phyloP scores from a whole-genome alignment of 371 early-diverging fungal species.

The Mortierella polycephala region DNA sequence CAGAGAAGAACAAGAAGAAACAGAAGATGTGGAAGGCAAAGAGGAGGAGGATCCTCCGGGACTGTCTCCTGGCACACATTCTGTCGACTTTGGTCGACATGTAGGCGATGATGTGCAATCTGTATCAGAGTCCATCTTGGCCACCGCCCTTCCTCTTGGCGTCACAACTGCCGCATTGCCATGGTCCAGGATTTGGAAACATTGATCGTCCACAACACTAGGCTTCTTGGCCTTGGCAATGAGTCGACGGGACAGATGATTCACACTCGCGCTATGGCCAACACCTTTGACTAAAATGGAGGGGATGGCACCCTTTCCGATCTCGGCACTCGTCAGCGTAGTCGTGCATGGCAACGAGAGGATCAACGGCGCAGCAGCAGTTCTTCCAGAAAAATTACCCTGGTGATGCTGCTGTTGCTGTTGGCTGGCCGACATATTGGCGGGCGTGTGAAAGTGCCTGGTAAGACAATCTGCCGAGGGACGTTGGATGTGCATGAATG shows the following conservation, averaged over 20 bases:
- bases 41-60: not conserved
- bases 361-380: conserved; percentile 6
- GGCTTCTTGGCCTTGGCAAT: not conserved
- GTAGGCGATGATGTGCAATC: not conserved
- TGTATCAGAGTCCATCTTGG: not conserved
- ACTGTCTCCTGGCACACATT: no score
- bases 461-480: no score
- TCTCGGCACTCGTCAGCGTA: conserved; percentile 15
- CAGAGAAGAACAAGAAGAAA: conserved; percentile 36
- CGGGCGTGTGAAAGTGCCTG: no score
- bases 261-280: not conserved
- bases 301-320: conserved; percentile 6
- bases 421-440: no score
- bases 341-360: conserved; percentile 14
- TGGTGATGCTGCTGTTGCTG: no score
- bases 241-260: conserved; percentile 8
- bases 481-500: no score
- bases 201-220: not conserved
- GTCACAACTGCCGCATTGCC: not conserved
- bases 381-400: no score
- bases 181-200: not conserved
- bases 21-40: conserved; percentile 18
- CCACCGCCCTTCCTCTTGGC: not conserved
- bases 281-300: conserved; percentile 6
- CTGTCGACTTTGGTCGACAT: not conserved